Evolutionary conservation across 805 yeast species (phyloP).

Genomic region (Candida stauntonica): DNA sequence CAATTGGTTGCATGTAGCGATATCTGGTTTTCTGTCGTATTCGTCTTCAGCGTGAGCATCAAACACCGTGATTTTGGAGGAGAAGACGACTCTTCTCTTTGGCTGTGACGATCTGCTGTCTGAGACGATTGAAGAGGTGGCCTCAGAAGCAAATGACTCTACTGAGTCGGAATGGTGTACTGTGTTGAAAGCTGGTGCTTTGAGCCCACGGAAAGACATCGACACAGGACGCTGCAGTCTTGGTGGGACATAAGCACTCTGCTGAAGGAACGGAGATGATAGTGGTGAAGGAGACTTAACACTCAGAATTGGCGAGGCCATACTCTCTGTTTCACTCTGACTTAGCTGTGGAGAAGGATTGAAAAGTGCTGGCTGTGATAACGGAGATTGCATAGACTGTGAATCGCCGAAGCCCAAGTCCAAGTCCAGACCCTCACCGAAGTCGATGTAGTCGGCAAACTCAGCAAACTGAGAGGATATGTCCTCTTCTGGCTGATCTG

Average conservation of each 20-base stretch:
- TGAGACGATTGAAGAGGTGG: constrained; percentile 14
- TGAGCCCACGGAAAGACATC: constrained; percentile 58
- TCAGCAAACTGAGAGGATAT: constrained; percentile 39
- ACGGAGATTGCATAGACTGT: constrained; percentile 5
- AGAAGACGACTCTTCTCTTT: constrained; percentile 50
- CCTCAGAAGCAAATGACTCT: constrained; percentile 24
- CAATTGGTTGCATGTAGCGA: constrained; percentile 87
- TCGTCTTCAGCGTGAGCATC: constrained; percentile 81
- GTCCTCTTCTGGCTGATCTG: constrained; percentile 11
- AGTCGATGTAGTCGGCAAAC: constrained; percentile 42
- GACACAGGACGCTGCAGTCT: constrained; percentile 34
- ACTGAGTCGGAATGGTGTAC: constrained; percentile 17
- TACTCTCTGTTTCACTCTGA: too few relatives aligned
- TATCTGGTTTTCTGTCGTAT: constrained; percentile 90
- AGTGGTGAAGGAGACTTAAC: constrained; percentile 13
- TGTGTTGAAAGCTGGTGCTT: constrained; percentile 52
- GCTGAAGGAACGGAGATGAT: constrained; percentile 24
- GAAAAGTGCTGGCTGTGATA: constrained; percentile 18
- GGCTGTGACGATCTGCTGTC: not conserved
- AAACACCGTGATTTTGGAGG: constrained; percentile 76
- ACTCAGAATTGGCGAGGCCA: too few relatives aligned
- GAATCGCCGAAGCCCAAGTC: constrained; percentile 28
- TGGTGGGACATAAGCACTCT: constrained; percentile 15
- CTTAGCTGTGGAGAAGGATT: constrained; percentile 10
- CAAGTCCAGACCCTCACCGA: constrained; percentile 39